Percentiles rank a stretch among this genome's conserved stretches.
These are phyloP conservation scores for Pyrenula aspistea DNA, from an alignment of 495 filamentous ascomycete species.

Conservation along the genomic window DNA sequence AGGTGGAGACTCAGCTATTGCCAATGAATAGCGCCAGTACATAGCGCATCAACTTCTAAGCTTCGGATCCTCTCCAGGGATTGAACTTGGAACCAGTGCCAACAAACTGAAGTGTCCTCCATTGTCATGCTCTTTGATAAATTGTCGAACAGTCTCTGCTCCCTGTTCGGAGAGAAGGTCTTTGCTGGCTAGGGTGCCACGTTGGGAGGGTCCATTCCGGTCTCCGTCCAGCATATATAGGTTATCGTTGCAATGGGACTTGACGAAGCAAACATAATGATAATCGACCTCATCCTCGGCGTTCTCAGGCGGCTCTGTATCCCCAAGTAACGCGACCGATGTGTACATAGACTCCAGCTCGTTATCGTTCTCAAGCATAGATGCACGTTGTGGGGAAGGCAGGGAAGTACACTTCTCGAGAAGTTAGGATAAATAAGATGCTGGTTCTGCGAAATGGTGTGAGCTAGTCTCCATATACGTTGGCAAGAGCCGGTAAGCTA, in stretches of 20 bases:
- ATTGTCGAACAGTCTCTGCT: too few relatives aligned
- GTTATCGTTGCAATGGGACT: conserved; percentile 37
- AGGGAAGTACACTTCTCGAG: conserved; percentile 17
- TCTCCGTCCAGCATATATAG: conserved; percentile 78
- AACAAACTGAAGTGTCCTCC: too few relatives aligned
- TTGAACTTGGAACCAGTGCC: too few relatives aligned
- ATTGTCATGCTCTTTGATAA: too few relatives aligned
- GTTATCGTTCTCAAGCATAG: conserved; percentile 54
- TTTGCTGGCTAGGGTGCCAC: conserved; percentile 51
- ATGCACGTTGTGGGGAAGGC: conserved; percentile 37
- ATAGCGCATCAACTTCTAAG: too few relatives aligned
- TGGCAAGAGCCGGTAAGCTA: conserved; percentile 6
- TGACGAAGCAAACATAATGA: conserved; percentile 56
- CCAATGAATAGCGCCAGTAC: too few relatives aligned
- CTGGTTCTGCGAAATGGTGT: neutral
- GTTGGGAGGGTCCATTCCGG: conserved; percentile 58
- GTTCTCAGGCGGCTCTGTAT: conserved; percentile 52
- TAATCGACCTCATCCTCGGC: conserved; percentile 56
- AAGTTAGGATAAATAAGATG: conserved; percentile 5
- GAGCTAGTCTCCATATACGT: neutral
- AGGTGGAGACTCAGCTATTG: too few relatives aligned
- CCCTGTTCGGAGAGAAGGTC: too few relatives aligned
- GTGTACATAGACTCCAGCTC: conserved; percentile 61
- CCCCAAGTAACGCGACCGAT: conserved; percentile 53
- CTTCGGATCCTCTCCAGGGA: too few relatives aligned